Evolutionary conservation across 495 filamentous ascomycete species (phyloP).

Genomic region (Clohesyomyces aquaticus): DNA sequence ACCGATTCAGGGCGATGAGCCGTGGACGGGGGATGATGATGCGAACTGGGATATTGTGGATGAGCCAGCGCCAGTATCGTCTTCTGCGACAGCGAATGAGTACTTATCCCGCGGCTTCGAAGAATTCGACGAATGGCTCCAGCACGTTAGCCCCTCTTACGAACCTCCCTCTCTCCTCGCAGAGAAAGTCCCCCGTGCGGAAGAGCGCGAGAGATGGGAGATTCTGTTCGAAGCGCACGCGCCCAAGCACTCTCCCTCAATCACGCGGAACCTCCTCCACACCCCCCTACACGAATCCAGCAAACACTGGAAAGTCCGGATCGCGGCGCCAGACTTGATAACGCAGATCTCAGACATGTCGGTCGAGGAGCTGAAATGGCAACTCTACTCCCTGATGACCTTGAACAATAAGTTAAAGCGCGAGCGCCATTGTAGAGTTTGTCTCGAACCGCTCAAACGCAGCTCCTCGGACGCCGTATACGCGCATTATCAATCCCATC

Average conservation of each 20-base stretch:
- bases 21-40: conserved; percentile 33
- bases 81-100: background rate
- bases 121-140: conserved; percentile 22
- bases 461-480: background rate
- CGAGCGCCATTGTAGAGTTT: conserved; percentile 9
- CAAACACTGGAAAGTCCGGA: too few relatives aligned
- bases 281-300: background rate
- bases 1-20: conserved; percentile 27
- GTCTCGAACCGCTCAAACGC: conserved; percentile 18
- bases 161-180: background rate
- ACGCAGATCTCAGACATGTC: conserved; percentile 20
- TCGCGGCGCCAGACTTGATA: conserved; percentile 8
- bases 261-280: background rate
- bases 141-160: conserved; percentile 2
- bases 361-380: conserved; percentile 21
- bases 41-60: conserved; percentile 29
- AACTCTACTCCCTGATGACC: conserved; percentile 19
- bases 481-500: conserved; percentile 19
- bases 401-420: conserved; percentile 2
- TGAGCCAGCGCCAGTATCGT: background rate
- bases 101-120: background rate
- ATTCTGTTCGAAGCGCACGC: conserved; percentile 14
- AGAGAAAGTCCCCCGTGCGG: background rate
- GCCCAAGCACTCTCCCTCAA: background rate
- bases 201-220: conserved; percentile 20